Evolutionary conservation across 345 rosid species (phyloP).

Genomic region (Zanthoxylum bungeanum): DNA sequence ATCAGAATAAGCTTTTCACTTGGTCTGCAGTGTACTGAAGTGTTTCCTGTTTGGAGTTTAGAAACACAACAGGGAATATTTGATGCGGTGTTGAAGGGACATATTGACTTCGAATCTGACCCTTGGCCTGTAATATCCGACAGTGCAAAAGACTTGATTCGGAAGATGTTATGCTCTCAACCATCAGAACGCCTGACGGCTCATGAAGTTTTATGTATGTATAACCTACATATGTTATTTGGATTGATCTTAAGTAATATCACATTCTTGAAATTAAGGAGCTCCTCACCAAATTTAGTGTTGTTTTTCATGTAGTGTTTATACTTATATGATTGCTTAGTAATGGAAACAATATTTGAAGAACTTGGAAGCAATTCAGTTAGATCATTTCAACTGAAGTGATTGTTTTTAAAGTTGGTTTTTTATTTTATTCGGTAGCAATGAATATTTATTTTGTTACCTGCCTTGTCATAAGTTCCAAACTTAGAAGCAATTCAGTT

Average conservation of each 20-base stretch:
- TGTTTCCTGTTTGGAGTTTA: conserved; percentile 27
- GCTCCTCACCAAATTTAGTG: conserved; percentile 1
- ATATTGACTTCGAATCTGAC: conserved; percentile 88
- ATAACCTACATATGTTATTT: conserved; percentile 2
- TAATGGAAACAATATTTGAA: neutral
- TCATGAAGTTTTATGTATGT: conserved; percentile 93
- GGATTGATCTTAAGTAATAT: neutral
- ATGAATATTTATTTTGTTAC: neutral
- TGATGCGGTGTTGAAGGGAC: conserved; percentile 93
- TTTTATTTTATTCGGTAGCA: too few relatives aligned
- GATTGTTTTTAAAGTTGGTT: neutral
- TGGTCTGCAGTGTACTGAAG: conserved; percentile 15
- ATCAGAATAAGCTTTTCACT: conserved; percentile 1
- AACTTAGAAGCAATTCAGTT: neutral
- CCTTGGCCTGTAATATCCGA: conserved; percentile 97
- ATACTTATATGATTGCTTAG: neutral
- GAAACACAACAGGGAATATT: conserved; percentile 98
- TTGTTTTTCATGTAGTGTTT: neutral
- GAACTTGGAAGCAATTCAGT: neutral
- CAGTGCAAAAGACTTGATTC: conserved; percentile 84
- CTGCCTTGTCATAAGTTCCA: neutral
- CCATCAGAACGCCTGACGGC: conserved; percentile 88
- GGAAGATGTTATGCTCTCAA: conserved; percentile 73
- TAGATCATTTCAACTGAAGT: neutral
- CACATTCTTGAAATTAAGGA: neutral